Evolutionary conservation across 1,284 basidiomycete genomes (phyloP).

Genomic region (Ustilago hordei): DNA sequence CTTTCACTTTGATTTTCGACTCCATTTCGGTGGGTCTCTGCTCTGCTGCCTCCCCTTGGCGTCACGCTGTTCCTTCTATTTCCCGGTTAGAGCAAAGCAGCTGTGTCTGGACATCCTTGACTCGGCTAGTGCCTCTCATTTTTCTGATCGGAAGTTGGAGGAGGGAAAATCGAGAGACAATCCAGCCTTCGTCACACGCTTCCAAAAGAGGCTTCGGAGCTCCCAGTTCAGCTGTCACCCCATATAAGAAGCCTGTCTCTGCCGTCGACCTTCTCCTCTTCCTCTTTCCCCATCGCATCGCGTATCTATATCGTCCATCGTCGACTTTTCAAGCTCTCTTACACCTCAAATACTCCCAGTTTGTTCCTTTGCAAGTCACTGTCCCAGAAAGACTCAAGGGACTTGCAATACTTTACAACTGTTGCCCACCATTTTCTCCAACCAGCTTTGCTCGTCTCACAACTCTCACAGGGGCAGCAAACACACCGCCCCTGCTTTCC

Average conservation of each 20-base stretch:
- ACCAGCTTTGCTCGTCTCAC: constrained; percentile 67
- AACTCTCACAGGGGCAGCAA: constrained; percentile 67
- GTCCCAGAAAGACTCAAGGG: constrained; percentile 31
- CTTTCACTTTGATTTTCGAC: neutral
- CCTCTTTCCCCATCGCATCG: constrained; percentile 13
- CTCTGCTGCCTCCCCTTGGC: neutral
- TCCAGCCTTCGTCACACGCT: neutral
- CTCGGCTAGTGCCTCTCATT: neutral
- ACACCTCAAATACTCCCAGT: constrained; percentile 5
- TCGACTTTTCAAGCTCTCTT: neutral
- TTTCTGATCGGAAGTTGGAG: constrained; percentile 12
- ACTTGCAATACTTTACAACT: constrained; percentile 38
- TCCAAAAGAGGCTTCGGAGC: constrained; percentile 8
- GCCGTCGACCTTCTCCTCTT: neutral
- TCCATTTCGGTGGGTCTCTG: neutral
- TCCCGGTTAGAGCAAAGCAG: too few relatives aligned
- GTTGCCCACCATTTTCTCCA: constrained; percentile 68
- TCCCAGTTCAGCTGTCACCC: constrained; percentile 5
- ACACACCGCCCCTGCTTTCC: constrained; percentile 64
- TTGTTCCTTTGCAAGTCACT: constrained; percentile 43
- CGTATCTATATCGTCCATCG: constrained; percentile 13
- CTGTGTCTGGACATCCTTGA: neutral
- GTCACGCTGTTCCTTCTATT: too few relatives aligned
- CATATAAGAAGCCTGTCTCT: constrained; percentile 1
- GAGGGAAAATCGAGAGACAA: neutral